Base-by-base conservation (phyloP, 495 filamentous ascomycete genomes). In the Aspergillus panamensis region DNA sequence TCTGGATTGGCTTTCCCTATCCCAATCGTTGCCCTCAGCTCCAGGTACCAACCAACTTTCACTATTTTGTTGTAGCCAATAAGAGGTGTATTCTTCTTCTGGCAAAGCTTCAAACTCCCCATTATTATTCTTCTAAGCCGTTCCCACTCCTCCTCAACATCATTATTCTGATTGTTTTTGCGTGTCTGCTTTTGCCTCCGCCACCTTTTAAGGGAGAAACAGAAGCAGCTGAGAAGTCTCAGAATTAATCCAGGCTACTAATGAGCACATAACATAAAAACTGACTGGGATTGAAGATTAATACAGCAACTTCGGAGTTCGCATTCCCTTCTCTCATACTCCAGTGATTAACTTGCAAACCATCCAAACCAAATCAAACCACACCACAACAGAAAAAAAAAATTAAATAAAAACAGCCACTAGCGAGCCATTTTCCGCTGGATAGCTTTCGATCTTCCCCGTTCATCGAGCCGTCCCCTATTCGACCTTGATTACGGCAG, bases 51-150 rank as follows among this genome's bases (percentile, higher is more conserved):
- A n/a, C 17, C 17, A 9, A 20, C 42, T 45, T 12, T 20, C 42
- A 45, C 17, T 20, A 45, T 16, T 20, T 45, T 42, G 16, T 43
- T 47, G 43, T 43, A 33, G 29, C 55, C 60, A 62, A 62, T 62
- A 47, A 51, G 45, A 40, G 21, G 7, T 19, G 35, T 9, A n/a
- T 51, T 54, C 51, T 55, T 51, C 51, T 48, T 62, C 55, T 62
- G 33, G 60, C 60, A 58, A 62, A 62, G 60, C 54, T 51, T 62
- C 60, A 58, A n/a, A 37, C 58, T 40, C 60, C 30, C 60, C 60
- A 58, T 62, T 53, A 50, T 55, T 55, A 20, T 58, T 51, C 51
- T 9, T 48, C 17, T 29, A n/a, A 21, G 19, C 4, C 25, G 60
- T 54, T 40, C 42, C 60, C 60, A 58, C 56, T 59, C 55, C 51